Conservation (phyloP, 129 eudicot genomes). For the Helianthus tuberosus region DNA sequence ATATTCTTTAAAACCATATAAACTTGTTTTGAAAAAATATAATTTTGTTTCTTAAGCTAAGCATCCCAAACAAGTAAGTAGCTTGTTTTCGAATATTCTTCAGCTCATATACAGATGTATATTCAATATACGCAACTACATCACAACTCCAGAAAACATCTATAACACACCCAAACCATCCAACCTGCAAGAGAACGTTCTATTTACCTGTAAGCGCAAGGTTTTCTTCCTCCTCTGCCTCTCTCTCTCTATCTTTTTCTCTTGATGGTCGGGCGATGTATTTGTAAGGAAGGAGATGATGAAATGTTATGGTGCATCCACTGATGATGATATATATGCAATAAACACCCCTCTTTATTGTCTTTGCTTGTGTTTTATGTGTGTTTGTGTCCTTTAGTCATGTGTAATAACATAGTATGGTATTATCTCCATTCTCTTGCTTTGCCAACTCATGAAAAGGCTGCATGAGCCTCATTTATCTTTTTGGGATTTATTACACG, state of each 20-base stretch:
- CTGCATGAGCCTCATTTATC: constrained; percentile 2
- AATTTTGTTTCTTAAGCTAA: neutral
- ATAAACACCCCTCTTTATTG: neutral
- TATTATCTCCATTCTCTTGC: neutral
- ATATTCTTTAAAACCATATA: no score
- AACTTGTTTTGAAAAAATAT: no score
- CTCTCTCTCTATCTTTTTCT: no score
- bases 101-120: neutral
- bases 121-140: neutral
- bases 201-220: neutral
- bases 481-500: neutral
- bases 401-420: no score
- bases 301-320: no score
- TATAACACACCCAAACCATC: neutral
- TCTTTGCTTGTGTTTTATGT: neutral
- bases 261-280: neutral
- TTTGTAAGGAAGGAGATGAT: neutral
- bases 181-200: neutral
- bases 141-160: neutral
- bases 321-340: neutral
- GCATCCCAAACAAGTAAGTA: neutral
- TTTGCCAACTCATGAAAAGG: neutral
- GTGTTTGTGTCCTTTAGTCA: neutral
- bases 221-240: neutral
- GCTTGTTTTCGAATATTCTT: neutral